Conservation (phyloP, 75 land plant genomes). For the Picea glauca region DNA sequence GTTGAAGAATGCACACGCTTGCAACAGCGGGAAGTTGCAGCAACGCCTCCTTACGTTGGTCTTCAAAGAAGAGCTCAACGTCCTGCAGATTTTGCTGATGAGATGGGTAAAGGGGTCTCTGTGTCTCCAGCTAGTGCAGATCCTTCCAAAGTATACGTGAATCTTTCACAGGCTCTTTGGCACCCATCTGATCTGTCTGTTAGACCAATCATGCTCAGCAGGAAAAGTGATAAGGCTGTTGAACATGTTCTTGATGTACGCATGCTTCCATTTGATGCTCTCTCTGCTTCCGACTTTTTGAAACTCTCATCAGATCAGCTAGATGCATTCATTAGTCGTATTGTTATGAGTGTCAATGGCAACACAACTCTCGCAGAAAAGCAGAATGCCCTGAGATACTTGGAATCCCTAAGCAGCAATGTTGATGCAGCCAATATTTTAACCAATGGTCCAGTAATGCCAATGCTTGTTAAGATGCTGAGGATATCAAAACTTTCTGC, state of each 20-base stretch:
- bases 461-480: conserved; percentile 79
- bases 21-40: conserved; percentile 43
- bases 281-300: conserved; percentile 59
- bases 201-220: conserved; percentile 86
- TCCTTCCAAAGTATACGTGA: conserved; percentile 39
- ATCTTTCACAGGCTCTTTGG: conserved; percentile 73
- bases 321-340: conserved; percentile 42
- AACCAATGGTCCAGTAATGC: conserved; percentile 89
- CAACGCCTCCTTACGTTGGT: conserved; percentile 67
- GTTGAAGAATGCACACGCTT: conserved; percentile 23
- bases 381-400: conserved; percentile 74
- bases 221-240: conserved; percentile 64
- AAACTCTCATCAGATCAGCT: conserved; percentile 67
- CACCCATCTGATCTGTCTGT: conserved; percentile 94
- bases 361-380: conserved; percentile 56
- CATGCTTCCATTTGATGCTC: conserved; percentile 68
- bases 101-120: conserved; percentile 31
- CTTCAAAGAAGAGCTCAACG: conserved; percentile 56
- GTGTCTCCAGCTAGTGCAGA: conserved; percentile 29
- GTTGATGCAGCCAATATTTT: conserved; percentile 82
- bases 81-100: conserved; percentile 9
- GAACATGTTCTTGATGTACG: conserved; percentile 42
- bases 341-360: conserved; percentile 52
- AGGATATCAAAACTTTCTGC: conserved; percentile 62
- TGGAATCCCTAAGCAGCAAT: conserved; percentile 78